A percentile compares a stretch with the other conserved stretches of the same genome.
Evolutionary conservation across 2,329 filamentous ascomycete genomes (phyloP).

Genomic region (Fonsecaea pedrosoi): DNA sequence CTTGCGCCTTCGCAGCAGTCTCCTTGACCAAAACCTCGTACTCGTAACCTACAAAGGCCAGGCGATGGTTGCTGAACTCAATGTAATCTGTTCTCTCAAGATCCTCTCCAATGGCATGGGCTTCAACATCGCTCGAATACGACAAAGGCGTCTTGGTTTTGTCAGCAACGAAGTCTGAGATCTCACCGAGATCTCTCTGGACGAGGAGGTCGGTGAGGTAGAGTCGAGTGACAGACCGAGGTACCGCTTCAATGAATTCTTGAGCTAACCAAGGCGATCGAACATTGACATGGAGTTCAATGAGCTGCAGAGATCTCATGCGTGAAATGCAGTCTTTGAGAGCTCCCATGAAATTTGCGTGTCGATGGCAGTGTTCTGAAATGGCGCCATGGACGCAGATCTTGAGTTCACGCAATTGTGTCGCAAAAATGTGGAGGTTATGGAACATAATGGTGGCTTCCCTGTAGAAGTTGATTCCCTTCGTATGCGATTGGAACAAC

Average conservation of each 20-base stretch:
- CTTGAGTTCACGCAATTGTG: slow-evolving; percentile 24
- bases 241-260: slow-evolving; percentile 32
- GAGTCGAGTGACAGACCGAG: slow-evolving; percentile 28
- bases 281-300: slow-evolving; percentile 36
- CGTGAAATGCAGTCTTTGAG: slow-evolving; percentile 25
- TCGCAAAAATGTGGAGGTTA: background rate
- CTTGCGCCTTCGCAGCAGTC: background rate
- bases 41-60: slow-evolving; percentile 36
- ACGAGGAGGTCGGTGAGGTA: slow-evolving; percentile 31
- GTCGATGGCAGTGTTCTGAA: slow-evolving; percentile 13
- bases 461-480: slow-evolving; percentile 4
- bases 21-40: slow-evolving; percentile 4
- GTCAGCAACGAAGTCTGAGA: slow-evolving; percentile 8
- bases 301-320: slow-evolving; percentile 21
- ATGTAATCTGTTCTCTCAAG: slow-evolving; percentile 30
- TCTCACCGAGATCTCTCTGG: background rate
- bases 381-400: slow-evolving; percentile 30
- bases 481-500: background rate
- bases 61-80: slow-evolving; percentile 17
- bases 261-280: slow-evolving; percentile 24
- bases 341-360: slow-evolving; percentile 26
- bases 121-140: background rate
- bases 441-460: slow-evolving; percentile 8
- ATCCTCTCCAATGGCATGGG: slow-evolving; percentile 21
- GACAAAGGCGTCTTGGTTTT: slow-evolving; percentile 11